phyloP scores from a whole-genome alignment of 2,329 filamentous ascomycete species.

The Aureobasidium sp. region DNA sequence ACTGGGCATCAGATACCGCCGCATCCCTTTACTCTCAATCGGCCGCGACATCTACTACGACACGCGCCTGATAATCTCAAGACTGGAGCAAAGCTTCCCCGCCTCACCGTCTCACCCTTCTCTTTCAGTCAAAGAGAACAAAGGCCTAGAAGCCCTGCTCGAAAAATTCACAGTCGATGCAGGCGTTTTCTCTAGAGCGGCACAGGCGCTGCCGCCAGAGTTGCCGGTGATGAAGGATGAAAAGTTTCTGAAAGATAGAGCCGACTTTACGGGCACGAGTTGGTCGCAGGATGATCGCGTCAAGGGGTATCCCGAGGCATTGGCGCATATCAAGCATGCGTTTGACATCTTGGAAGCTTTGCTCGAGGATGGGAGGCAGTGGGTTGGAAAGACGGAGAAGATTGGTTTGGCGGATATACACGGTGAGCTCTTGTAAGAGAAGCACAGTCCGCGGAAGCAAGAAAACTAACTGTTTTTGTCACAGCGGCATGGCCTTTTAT shows the following conservation, averaged over 20 bases:
- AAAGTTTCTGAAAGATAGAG: slow-evolving; percentile 53
- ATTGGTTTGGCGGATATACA: slow-evolving; percentile 62
- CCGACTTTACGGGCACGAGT: slow-evolving; percentile 38
- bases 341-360: slow-evolving; percentile 57
- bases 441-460: background rate
- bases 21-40: slow-evolving; percentile 62
- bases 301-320: slow-evolving; percentile 47
- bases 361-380: slow-evolving; percentile 59
- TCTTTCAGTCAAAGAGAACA: slow-evolving; percentile 31
- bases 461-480: background rate
- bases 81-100: slow-evolving; percentile 54
- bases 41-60: slow-evolving; percentile 64
- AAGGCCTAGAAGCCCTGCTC: slow-evolving; percentile 49
- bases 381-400: slow-evolving; percentile 50
- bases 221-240: slow-evolving; percentile 50
- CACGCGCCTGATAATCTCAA: slow-evolving; percentile 59
- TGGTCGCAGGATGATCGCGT: slow-evolving; percentile 36
- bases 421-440: background rate
- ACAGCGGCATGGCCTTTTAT: slow-evolving; percentile 45
- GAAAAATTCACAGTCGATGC: slow-evolving; percentile 51
- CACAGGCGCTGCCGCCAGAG: slow-evolving; percentile 51
- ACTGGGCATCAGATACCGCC: slow-evolving; percentile 59
- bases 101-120: slow-evolving; percentile 22
- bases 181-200: slow-evolving; percentile 49
- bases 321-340: slow-evolving; percentile 47